These are phyloP conservation scores for Larix kaempferi DNA, from an alignment of 75 land plant genomes.

Conservation along the genomic window DNA sequence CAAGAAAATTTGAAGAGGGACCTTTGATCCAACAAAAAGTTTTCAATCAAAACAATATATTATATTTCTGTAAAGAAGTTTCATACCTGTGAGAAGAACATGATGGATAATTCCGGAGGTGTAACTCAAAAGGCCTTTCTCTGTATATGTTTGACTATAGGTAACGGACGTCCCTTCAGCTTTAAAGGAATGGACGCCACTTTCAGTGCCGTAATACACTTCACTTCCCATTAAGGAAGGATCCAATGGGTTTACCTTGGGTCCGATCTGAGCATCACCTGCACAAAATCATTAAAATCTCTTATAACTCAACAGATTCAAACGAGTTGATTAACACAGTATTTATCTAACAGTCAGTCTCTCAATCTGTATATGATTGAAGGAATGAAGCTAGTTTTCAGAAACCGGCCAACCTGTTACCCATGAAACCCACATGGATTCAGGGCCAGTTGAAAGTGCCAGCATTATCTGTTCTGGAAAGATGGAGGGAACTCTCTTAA, in stretches of 20 bases:
- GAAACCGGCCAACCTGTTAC: constrained; percentile 37
- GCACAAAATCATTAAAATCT: neutral
- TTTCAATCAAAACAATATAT: too few relatives aligned
- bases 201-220: constrained; percentile 30
- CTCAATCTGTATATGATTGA: too few relatives aligned
- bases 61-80: too few relatives aligned
- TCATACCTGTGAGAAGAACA: constrained; percentile 32
- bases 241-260: constrained; percentile 30
- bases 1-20: too few relatives aligned
- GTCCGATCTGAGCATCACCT: constrained; percentile 40
- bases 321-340: too few relatives aligned
- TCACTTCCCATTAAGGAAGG: constrained; percentile 32
- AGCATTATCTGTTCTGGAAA: constrained; percentile 85
- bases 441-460: constrained; percentile 53
- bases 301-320: too few relatives aligned
- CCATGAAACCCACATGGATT: constrained; percentile 91
- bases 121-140: constrained; percentile 37
- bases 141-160: constrained; percentile 41
- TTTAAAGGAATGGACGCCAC: constrained; percentile 11
- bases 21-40: too few relatives aligned
- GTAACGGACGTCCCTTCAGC: constrained; percentile 22
- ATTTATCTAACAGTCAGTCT: too few relatives aligned
- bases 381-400: too few relatives aligned
- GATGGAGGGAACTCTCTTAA: constrained; percentile 47
- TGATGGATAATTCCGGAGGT: constrained; percentile 52